A percentile compares a stretch with the other conserved stretches of the same genome.
Evolutionary conservation across 768 basidiomycete species (phyloP).

Genomic region (Sporobolomyces pararoseus): DNA sequence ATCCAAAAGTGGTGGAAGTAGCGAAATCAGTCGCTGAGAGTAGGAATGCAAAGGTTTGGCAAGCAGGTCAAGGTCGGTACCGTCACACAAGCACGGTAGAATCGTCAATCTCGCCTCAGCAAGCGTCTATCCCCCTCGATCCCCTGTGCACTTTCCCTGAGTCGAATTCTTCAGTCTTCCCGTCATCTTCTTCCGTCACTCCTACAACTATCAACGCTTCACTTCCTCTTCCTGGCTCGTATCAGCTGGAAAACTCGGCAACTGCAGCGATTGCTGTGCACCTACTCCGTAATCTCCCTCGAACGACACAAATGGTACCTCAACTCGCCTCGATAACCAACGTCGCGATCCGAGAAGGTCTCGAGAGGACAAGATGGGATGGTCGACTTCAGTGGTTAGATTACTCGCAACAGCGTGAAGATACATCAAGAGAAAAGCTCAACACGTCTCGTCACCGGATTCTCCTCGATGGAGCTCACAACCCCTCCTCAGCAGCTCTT

Average conservation of each 20-base stretch:
- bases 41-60: conserved; percentile 54
- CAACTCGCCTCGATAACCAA: conserved; percentile 53
- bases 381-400: conserved; percentile 69
- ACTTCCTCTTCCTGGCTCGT: conserved; percentile 70
- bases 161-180: too few relatives aligned
- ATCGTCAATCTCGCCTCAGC: background rate
- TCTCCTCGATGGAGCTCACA: conserved; percentile 92
- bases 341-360: conserved; percentile 58
- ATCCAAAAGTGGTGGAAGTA: conserved; percentile 45
- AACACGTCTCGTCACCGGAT: conserved; percentile 47
- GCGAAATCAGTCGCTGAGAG: conserved; percentile 52
- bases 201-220: background rate
- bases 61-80: conserved; percentile 49
- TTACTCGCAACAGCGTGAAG: background rate
- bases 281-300: conserved; percentile 55
- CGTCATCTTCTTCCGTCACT: background rate
- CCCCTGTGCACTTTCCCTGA: background rate
- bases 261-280: conserved; percentile 64
- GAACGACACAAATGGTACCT: conserved; percentile 43
- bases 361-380: conserved; percentile 65
- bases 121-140: background rate
- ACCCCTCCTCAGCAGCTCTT: conserved; percentile 67
- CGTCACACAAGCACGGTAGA: background rate
- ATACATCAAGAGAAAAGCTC: background rate
- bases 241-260: conserved; percentile 82